Evolutionary conservation across 139 green algal species (phyloP).

Genomic region (Tetradesmus obliquus): DNA sequence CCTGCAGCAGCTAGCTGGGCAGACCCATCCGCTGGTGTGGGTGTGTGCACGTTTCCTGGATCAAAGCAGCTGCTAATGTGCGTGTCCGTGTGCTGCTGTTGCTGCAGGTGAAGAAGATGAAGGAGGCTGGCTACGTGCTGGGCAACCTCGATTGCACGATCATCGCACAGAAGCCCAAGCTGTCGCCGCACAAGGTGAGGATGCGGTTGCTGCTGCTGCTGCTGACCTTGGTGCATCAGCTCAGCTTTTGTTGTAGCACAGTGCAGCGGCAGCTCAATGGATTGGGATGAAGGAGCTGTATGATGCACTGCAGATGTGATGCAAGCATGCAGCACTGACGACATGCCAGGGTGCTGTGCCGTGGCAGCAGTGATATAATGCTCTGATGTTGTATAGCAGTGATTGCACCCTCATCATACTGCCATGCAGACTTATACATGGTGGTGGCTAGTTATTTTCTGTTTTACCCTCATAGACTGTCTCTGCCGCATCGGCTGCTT

Average conservation of each 20-base stretch:
- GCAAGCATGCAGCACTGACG: neutral
- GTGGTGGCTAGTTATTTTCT: too few species aligned
- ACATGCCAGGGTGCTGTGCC: neutral
- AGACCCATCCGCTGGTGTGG: too few species aligned
- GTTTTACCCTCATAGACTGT: too few species aligned
- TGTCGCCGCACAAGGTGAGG: conserved; percentile 94
- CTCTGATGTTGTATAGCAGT: neutral
- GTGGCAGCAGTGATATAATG: too few species aligned
- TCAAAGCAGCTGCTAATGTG: too few species aligned
- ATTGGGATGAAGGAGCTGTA: too few species aligned
- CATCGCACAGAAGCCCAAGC: conserved; percentile 96
- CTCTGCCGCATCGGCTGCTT: too few species aligned
- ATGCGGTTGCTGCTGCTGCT: neutral
- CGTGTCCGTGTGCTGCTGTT: conserved; percentile 17
- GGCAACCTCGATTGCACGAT: conserved; percentile 98
- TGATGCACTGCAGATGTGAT: neutral
- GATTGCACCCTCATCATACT: neutral
- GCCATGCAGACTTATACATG: neutral
- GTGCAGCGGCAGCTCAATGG: too few species aligned
- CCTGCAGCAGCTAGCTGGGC: too few species aligned
- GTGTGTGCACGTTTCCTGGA: too few species aligned
- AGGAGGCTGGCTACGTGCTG: conserved; percentile 86
- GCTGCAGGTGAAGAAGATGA: conserved; percentile 85
- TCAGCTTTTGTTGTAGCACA: neutral
- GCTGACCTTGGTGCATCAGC: neutral